Base-by-base conservation (phyloP, 176 grass and related monocot species). In the Ananas comosus region DNA sequence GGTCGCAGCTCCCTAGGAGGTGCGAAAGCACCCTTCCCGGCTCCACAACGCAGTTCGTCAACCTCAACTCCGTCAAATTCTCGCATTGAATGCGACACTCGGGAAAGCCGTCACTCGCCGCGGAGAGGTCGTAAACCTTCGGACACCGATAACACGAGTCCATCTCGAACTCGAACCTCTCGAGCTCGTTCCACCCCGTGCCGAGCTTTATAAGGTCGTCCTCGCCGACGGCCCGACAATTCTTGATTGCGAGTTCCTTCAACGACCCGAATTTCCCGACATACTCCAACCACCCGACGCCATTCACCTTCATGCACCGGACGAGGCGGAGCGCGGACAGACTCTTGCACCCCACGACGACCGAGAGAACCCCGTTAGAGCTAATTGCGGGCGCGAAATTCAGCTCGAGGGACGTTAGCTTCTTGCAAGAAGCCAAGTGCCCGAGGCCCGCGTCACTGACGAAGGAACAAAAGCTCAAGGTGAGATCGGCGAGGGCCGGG, bases 401-500 rank as follows among this genome's bases (percentile, higher is more conserved):
- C 48, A 90, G 50, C 81, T 81, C 73, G 17, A 90, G 71, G 19
- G 78, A 86, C 50, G 12, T 82, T 19, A 90, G 63, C 23, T 89
- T 85, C 71, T 51, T 68, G 81, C 79, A 85, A 18, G 22, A 49
- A 52, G 81, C 70, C 16, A 90, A 72, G 69, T 71, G 78, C 64
- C 52, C 72, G 65, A 95, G 72, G 13, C 80, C 90, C 0, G 51
- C 68, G 65, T 94, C 80, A 22, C 67, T 48, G 13, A 94, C 83
- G 67, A 82, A 79, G 7, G 75, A 80, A 67, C 90, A 89, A 56
- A 82, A 89, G 65, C 86, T 94, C 79, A 94, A 76, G 25, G 72
- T 86, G 16, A 94, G 78, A 65, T 86, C 83, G 0, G 64, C 64
- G 21, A 94, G 69, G 4, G 11, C 75, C 48, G 58, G 74, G 71